Evolutionary conservation across 192 early-diverging fungal genomes (phyloP).

Genomic region (Coemansia sp.): DNA sequence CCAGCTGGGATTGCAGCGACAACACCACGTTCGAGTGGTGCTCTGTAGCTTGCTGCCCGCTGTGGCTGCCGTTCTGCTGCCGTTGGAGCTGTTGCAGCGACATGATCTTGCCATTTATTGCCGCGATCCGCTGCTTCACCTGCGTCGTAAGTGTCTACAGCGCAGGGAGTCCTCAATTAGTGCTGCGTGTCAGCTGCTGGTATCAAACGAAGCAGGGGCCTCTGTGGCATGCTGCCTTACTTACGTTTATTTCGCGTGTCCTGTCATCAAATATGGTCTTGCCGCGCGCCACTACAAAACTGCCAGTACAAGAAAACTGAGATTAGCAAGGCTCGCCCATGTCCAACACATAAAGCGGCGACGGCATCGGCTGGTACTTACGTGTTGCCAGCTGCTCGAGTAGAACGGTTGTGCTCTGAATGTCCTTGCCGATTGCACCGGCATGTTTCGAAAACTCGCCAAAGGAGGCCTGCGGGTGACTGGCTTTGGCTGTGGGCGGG

Average conservation of each 20-base stretch:
- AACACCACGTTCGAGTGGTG: slow-evolving; percentile 93
- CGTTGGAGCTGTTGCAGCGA: slow-evolving; percentile 64
- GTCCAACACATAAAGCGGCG: not conserved
- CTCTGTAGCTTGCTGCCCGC: slow-evolving; percentile 75
- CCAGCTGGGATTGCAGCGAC: slow-evolving; percentile 87
- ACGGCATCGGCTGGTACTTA: slow-evolving; percentile 30
- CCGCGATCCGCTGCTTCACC: slow-evolving; percentile 96
- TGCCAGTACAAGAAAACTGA: slow-evolving; percentile 13
- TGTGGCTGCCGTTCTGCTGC: slow-evolving; percentile 59
- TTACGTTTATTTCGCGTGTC: slow-evolving; percentile 89
- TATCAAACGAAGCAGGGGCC: not conserved
- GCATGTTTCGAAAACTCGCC: slow-evolving; percentile 87
- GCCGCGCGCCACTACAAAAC: slow-evolving; percentile 73
- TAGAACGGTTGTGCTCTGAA: slow-evolving; percentile 77
- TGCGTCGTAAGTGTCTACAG: slow-evolving; percentile 77
- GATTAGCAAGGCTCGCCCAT: not conserved
- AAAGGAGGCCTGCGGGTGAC: slow-evolving; percentile 17
- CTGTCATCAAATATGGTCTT: slow-evolving; percentile 97
- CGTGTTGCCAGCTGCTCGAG: slow-evolving; percentile 79
- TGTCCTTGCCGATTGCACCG: slow-evolving; percentile 79
- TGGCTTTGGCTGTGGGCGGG: slow-evolving; percentile 1
- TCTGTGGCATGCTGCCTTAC: not conserved
- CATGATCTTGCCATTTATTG: slow-evolving; percentile 91
- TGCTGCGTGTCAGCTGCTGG: not conserved
- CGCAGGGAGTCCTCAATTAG: not conserved